These are phyloP conservation scores for Neofusicoccum laricinum DNA, from an alignment of 2,329 filamentous ascomycete genomes.

Conservation along the genomic window DNA sequence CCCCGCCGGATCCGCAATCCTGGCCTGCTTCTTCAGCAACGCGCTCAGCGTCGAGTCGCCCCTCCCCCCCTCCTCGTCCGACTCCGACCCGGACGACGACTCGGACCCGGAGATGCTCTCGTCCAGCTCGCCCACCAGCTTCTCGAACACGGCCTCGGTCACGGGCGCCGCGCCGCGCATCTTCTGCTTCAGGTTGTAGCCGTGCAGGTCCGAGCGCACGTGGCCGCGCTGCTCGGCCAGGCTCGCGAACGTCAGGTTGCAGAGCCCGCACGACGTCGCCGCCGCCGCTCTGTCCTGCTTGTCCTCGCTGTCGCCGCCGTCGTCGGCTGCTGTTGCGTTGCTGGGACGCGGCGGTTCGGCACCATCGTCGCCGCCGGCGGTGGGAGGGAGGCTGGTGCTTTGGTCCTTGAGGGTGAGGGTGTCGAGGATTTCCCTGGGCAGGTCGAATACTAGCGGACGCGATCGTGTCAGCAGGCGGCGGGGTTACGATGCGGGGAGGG, in stretches of 20 bases:
- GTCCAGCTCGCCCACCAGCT: constrained; percentile 78
- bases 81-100: constrained; percentile 69
- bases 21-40: constrained; percentile 79
- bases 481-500: neutral
- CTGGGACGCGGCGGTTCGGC: neutral
- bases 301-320: constrained; percentile 29
- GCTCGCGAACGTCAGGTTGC: constrained; percentile 66
- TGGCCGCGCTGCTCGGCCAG: constrained; percentile 82
- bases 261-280: constrained; percentile 77
- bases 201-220: constrained; percentile 84
- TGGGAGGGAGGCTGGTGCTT: constrained; percentile 19
- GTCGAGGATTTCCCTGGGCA: constrained; percentile 70
- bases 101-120: constrained; percentile 89
- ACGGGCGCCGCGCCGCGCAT: constrained; percentile 70
- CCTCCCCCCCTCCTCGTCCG: constrained; percentile 60
- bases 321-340: constrained; percentile 24
- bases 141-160: constrained; percentile 80
- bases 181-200: constrained; percentile 93
- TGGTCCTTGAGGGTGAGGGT: constrained; percentile 60
- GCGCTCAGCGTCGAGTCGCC: constrained; percentile 68
- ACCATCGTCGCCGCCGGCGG: constrained; percentile 3
- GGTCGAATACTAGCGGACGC: constrained; percentile 66
- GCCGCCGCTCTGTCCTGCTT: constrained; percentile 49
- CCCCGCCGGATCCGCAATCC: constrained; percentile 58
- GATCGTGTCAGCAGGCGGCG: constrained; percentile 15